These are phyloP conservation scores for Camellia japonica DNA, from an alignment of 148 eudicot species.

Conservation along the genomic window DNA sequence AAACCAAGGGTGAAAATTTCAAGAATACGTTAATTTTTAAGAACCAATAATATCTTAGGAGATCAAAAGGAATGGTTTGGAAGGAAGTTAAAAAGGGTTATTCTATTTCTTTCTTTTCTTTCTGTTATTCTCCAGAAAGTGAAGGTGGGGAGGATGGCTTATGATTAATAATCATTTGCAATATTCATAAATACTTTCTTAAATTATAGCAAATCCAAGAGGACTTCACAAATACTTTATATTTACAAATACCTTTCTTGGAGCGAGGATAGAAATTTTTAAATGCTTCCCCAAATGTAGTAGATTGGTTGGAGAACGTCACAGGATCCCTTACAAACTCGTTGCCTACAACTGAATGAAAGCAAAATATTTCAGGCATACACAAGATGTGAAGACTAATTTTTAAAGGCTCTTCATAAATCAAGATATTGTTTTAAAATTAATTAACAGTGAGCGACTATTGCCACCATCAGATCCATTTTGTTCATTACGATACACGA, in stretches of 20 bases:
- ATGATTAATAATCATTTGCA: background rate
- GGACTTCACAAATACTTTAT: background rate
- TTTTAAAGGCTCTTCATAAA: background rate
- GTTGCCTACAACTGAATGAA: constrained; percentile 59
- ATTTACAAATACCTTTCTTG: constrained; percentile 46
- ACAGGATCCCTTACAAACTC: constrained; percentile 73
- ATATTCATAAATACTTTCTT: background rate
- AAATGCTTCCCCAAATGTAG: constrained; percentile 56
- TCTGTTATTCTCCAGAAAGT: background rate
- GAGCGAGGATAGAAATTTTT: constrained; percentile 49
- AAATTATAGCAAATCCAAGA: background rate
- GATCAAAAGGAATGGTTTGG: background rate
- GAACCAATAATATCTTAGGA: background rate
- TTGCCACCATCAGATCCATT: background rate
- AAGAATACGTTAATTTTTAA: background rate
- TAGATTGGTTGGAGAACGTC: constrained; percentile 58
- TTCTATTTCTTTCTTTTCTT: background rate
- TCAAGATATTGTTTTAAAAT: background rate
- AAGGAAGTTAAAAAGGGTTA: background rate
- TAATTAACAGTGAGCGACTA: background rate
- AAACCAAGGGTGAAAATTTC: background rate
- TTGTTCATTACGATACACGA: background rate
- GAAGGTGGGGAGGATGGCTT: background rate
- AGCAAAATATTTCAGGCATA: background rate
- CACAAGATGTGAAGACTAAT: background rate